phyloP scores from a whole-genome alignment of 768 basidiomycete species.

The Calocybe cyanea region DNA sequence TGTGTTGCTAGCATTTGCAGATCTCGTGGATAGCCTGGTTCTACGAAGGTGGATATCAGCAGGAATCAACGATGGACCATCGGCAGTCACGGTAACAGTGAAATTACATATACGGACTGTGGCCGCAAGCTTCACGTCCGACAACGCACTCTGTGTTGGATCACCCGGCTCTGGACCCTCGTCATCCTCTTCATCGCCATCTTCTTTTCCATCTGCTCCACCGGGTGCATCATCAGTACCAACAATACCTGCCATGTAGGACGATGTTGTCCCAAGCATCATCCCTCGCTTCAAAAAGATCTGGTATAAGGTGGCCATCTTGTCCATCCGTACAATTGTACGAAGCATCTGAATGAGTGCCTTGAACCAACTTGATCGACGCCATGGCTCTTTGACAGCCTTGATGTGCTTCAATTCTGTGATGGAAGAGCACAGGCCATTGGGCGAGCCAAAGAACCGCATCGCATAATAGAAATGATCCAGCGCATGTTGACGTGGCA shows the following conservation, averaged over 20 bases:
- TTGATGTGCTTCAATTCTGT: no score
- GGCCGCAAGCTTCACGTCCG: conserved; percentile 1
- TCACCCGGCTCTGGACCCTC: neutral
- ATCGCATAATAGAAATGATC: conserved; percentile 1
- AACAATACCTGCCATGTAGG: neutral
- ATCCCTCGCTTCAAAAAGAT: neutral
- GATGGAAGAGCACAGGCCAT: conserved; percentile 12
- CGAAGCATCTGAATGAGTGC: conserved; percentile 18
- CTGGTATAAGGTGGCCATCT: conserved; percentile 6
- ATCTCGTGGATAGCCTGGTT: conserved; percentile 6
- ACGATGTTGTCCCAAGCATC: conserved; percentile 4
- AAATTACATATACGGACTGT: neutral
- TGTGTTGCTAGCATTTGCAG: conserved; percentile 10
- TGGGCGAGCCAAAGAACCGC: conserved; percentile 7
- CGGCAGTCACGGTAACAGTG: neutral
- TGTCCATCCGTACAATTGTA: conserved; percentile 6
- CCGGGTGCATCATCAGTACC: neutral
- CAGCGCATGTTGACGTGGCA: conserved; percentile 20
- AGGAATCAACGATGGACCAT: neutral
- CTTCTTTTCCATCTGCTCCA: neutral
- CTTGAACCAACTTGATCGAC: no score
- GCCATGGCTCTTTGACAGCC: no score
- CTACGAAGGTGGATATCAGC: neutral
- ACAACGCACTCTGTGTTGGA: neutral
- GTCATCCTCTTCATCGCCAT: conserved; percentile 1